Conservation (phyloP, 306 rosid genomes). For the Quercus dentata region DNA sequence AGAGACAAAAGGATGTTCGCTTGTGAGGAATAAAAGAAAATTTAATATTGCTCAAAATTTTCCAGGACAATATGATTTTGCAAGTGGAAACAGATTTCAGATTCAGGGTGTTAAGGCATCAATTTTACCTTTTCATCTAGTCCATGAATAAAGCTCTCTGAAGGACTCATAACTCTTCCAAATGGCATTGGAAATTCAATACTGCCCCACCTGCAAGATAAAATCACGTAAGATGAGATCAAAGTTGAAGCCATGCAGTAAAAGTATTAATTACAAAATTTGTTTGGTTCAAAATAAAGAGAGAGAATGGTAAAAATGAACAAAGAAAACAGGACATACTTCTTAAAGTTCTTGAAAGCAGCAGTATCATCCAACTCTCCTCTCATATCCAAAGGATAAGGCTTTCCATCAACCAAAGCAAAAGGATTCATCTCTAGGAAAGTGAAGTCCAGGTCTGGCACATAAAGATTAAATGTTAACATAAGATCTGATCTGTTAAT, state of each 20-base stretch:
- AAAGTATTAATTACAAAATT: not conserved
- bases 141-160: constrained; percentile 82
- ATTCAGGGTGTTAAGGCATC: constrained; percentile 18
- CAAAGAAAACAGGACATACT: constrained; percentile 40
- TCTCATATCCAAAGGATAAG: constrained; percentile 99
- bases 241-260: constrained; percentile 7
- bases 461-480: constrained; percentile 20
- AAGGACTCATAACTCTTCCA: constrained; percentile 88
- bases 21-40: not conserved
- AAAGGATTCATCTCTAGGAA: constrained; percentile 98
- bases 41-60: not conserved
- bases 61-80: constrained; percentile 6
- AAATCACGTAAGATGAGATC: constrained; percentile 12
- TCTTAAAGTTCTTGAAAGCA: constrained; percentile 95
- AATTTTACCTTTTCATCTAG: constrained; percentile 81
- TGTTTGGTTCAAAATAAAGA: constrained; percentile 4
- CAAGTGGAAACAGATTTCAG: not conserved
- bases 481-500: not conserved
- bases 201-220: constrained; percentile 74
- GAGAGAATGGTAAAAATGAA: constrained; percentile 2
- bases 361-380: constrained; percentile 98
- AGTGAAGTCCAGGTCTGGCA: constrained; percentile 90
- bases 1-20: not conserved
- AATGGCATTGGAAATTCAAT: constrained; percentile 90
- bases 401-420: constrained; percentile 82